Evolutionary conservation across 108 stramenopile genomes (phyloP).

Genomic region (Chaetoceros muelleri): DNA sequence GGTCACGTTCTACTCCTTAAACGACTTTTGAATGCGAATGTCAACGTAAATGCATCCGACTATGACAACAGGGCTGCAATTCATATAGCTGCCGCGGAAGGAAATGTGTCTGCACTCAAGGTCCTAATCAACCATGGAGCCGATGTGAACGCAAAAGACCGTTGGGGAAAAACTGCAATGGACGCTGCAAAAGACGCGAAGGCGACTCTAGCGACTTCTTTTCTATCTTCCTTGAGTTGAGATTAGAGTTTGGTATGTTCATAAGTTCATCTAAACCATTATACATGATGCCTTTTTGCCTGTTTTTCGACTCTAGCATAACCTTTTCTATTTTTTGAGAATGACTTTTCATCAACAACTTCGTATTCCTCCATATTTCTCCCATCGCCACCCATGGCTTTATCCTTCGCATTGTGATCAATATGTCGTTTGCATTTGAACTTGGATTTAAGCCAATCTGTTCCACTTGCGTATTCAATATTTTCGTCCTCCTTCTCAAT

Average conservation of each 20-base stretch:
- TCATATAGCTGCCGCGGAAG: constrained; percentile 47
- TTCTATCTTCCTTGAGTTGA: too few relatives aligned
- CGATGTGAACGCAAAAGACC: constrained; percentile 31
- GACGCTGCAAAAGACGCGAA: constrained; percentile 21
- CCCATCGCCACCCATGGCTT: constrained; percentile 57
- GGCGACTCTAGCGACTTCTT: neutral
- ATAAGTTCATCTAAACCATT: too few relatives aligned
- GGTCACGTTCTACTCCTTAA: constrained; percentile 26
- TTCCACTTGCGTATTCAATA: constrained; percentile 1
- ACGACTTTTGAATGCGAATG: constrained; percentile 31
- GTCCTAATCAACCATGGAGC: constrained; percentile 34
- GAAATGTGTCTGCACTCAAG: constrained; percentile 31
- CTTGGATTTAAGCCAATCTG: constrained; percentile 57
- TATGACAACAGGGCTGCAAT: constrained; percentile 42
- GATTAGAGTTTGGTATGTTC: too few relatives aligned
- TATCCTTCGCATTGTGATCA: constrained; percentile 34
- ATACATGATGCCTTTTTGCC: too few relatives aligned
- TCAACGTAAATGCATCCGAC: constrained; percentile 41
- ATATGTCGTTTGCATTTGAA: constrained; percentile 77
- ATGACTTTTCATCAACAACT: constrained; percentile 56
- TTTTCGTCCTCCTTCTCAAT: constrained; percentile 16
- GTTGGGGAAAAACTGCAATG: constrained; percentile 31
- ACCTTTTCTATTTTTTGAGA: too few relatives aligned
- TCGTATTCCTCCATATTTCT: constrained; percentile 62
- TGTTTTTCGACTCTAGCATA: too few relatives aligned